Conservation (phyloP, 768 basidiomycete genomes). For the Amanita jacksonii region DNA sequence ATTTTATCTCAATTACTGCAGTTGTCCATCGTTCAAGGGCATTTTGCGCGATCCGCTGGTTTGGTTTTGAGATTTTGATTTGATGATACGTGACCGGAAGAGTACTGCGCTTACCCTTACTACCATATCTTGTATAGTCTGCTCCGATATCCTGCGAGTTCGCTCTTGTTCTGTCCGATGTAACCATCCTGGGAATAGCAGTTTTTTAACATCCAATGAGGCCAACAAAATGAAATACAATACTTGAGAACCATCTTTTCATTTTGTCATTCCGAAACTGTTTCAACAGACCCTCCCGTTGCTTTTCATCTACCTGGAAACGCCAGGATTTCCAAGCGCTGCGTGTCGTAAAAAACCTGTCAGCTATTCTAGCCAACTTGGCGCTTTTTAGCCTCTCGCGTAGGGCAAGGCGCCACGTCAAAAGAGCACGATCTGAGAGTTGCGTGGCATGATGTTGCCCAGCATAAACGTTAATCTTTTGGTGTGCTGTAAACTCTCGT, state of each 20-base stretch:
- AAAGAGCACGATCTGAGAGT: constrained; percentile 30
- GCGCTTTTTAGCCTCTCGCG: constrained; percentile 37
- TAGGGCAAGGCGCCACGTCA: constrained; percentile 48
- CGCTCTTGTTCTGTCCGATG: constrained; percentile 2
- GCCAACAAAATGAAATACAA: background rate
- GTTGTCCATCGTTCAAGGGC: constrained; percentile 57
- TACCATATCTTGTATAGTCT: constrained; percentile 9
- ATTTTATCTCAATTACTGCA: constrained; percentile 63
- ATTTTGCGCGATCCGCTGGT: constrained; percentile 42
- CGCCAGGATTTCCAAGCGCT: constrained; percentile 41
- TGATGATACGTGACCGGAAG: constrained; percentile 7
- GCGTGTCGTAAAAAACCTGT: constrained; percentile 41
- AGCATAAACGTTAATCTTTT: constrained; percentile 39
- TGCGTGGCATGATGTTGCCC: constrained; percentile 36
- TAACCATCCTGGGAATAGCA: constrained; percentile 8
- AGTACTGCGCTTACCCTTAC: constrained; percentile 12
- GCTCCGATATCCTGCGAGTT: constrained; percentile 4
- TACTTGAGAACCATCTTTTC: constrained; percentile 11
- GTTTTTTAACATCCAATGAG: background rate
- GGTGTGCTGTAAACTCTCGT: constrained; percentile 30
- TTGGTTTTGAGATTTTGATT: constrained; percentile 2
- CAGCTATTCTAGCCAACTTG: constrained; percentile 45
- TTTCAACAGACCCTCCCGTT: constrained; percentile 34
- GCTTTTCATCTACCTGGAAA: constrained; percentile 32
- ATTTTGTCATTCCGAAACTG: constrained; percentile 31